Conservation (phyloP, 345 rosid species). For the Salix arbutifolia region DNA sequence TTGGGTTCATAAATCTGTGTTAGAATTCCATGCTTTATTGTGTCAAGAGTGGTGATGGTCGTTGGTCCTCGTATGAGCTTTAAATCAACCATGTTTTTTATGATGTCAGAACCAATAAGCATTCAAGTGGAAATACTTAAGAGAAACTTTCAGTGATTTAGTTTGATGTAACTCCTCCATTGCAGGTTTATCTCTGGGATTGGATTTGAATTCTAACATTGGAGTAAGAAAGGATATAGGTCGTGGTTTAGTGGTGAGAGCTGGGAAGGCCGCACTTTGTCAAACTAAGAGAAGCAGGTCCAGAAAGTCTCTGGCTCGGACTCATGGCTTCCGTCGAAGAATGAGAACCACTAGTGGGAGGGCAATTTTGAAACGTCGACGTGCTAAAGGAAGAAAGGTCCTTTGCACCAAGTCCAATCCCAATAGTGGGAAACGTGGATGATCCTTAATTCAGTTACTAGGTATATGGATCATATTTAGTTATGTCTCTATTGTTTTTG, state of each 20-base stretch:
- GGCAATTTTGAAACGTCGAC: slow-evolving; percentile 77
- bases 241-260: slow-evolving; percentile 73
- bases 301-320: slow-evolving; percentile 83
- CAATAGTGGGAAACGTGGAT: slow-evolving; percentile 62
- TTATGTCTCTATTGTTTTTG: slow-evolving; percentile 11
- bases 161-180: background rate
- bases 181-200: slow-evolving; percentile 65
- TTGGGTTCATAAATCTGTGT: background rate
- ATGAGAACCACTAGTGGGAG: slow-evolving; percentile 90
- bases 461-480: background rate
- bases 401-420: slow-evolving; percentile 91
- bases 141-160: background rate
- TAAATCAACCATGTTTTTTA: background rate
- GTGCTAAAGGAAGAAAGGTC: slow-evolving; percentile 84
- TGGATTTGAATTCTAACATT: slow-evolving; percentile 38
- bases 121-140: background rate
- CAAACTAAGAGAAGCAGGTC: slow-evolving; percentile 90
- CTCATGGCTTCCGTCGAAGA: slow-evolving; percentile 84
- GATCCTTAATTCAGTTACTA: background rate
- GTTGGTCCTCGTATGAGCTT: background rate
- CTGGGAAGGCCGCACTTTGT: slow-evolving; percentile 80
- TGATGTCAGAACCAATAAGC: background rate
- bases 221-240: slow-evolving; percentile 38
- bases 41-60: background rate
- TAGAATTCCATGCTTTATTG: background rate